These are phyloP conservation scores for Hyphopichia khmerensis DNA, from an alignment of 1,139 yeast species.

Conservation along the genomic window DNA sequence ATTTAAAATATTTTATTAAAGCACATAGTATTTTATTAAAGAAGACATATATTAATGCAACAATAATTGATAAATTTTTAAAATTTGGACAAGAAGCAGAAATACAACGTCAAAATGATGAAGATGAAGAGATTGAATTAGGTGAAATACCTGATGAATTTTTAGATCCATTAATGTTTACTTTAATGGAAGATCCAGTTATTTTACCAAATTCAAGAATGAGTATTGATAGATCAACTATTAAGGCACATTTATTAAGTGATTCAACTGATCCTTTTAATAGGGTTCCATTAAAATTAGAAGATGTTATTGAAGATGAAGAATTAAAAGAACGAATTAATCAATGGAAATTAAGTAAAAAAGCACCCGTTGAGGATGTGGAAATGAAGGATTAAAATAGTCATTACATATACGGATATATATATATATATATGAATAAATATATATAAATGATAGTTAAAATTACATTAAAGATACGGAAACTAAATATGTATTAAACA, in stretches of 20 bases:
- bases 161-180: slow-evolving; percentile 93
- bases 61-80: slow-evolving; percentile 50
- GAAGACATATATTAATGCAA: slow-evolving; percentile 51
- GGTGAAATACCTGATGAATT: slow-evolving; percentile 97
- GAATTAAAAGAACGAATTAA: slow-evolving; percentile 64
- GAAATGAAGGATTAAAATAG: slow-evolving; percentile 14
- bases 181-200: slow-evolving; percentile 95
- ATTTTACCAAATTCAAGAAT: slow-evolving; percentile 82
- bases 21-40: slow-evolving; percentile 67
- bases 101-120: slow-evolving; percentile 57
- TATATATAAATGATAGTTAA: background rate
- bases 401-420: background rate
- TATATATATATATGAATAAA: background rate
- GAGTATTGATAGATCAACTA: slow-evolving; percentile 84
- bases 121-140: slow-evolving; percentile 79
- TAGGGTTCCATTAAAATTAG: slow-evolving; percentile 84
- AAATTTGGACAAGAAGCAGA: slow-evolving; percentile 67
- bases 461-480: background rate
- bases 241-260: slow-evolving; percentile 88
- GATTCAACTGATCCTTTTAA: slow-evolving; percentile 98
- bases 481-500: background rate
- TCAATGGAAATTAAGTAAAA: slow-evolving; percentile 50
- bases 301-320: slow-evolving; percentile 77
- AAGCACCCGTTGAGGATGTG: slow-evolving; percentile 16
- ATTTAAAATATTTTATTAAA: slow-evolving; percentile 60